Percentiles rank a stretch among this genome's conserved stretches.
Conservation (phyloP, 192 early-diverging fungal genomes). For the Globomyces pollinis-pini region DNA sequence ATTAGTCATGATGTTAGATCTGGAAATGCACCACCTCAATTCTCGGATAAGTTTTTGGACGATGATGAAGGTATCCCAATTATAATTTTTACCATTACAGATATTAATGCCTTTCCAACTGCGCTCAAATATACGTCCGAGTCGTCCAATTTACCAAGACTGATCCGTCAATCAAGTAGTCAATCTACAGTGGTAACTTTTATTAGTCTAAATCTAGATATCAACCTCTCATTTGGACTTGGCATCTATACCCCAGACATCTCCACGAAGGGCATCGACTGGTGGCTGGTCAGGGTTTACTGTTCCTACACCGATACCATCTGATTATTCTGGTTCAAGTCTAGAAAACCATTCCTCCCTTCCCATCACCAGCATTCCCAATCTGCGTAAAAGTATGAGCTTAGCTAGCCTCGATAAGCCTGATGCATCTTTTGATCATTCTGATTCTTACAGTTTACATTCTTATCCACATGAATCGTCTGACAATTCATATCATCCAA, state of each 20-base stretch:
- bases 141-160: too few relatives aligned
- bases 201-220: too few relatives aligned
- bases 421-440: background rate
- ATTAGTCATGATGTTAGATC: too few relatives aligned
- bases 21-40: background rate
- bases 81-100: too few relatives aligned
- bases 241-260: background rate
- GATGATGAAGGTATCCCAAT: background rate
- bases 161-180: background rate
- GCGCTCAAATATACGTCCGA: too few relatives aligned
- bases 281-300: background rate
- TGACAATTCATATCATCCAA: background rate
- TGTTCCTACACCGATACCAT: background rate
- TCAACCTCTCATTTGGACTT: conserved; percentile 1
- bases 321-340: background rate
- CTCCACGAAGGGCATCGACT: background rate
- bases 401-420: background rate
- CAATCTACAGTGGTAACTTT: background rate
- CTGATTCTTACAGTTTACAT: background rate
- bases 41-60: background rate
- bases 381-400: background rate
- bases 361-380: background rate
- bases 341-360: background rate
- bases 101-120: too few relatives aligned
- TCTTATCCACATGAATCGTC: too few relatives aligned